phyloP scores from a whole-genome alignment of 1,284 basidiomycete species.

The Coriolopsis trogii region DNA sequence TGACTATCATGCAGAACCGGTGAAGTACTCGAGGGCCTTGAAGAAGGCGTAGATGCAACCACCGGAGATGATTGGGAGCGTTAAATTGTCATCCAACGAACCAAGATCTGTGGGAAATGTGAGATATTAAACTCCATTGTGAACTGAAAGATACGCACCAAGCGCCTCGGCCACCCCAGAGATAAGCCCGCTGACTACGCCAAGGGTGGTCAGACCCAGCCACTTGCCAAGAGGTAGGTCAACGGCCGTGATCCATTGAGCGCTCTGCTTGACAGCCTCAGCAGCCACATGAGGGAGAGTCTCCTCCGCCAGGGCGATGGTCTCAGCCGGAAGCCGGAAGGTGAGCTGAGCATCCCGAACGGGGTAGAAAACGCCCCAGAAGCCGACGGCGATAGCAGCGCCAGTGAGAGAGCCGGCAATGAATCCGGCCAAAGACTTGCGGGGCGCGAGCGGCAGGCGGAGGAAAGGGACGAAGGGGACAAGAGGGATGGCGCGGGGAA shows the following conservation, averaged over 20 bases:
- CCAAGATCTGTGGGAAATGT: constrained; percentile 71
- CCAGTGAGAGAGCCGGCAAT: constrained; percentile 82
- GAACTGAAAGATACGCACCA: constrained; percentile 49
- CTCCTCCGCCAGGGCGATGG: constrained; percentile 14
- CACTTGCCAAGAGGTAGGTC: constrained; percentile 40
- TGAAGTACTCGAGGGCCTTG: constrained; percentile 42
- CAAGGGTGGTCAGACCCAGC: constrained; percentile 59
- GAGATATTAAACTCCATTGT: not conserved
- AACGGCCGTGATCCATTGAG: constrained; percentile 3
- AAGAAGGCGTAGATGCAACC: constrained; percentile 78
- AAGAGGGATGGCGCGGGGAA: constrained; percentile 68
- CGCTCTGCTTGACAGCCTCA: constrained; percentile 12
- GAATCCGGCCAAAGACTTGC: constrained; percentile 92
- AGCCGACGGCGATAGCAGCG: constrained; percentile 69
- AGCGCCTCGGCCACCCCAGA: constrained; percentile 85
- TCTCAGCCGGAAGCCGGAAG: constrained; percentile 16
- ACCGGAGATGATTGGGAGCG: constrained; percentile 89
- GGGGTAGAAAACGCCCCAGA: constrained; percentile 74
- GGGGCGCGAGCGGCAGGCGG: constrained; percentile 75
- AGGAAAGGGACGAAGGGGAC: constrained; percentile 59
- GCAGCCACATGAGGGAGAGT: constrained; percentile 7
- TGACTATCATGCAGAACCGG: constrained; percentile 11
- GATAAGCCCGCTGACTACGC: constrained; percentile 72
- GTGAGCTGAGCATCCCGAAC: constrained; percentile 43
- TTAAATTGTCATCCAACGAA: constrained; percentile 90